Evolutionary conservation across 345 rosid species (phyloP), one percentile per base, ranked within the genome.

Genomic region (Cardamine occulta): DNA sequence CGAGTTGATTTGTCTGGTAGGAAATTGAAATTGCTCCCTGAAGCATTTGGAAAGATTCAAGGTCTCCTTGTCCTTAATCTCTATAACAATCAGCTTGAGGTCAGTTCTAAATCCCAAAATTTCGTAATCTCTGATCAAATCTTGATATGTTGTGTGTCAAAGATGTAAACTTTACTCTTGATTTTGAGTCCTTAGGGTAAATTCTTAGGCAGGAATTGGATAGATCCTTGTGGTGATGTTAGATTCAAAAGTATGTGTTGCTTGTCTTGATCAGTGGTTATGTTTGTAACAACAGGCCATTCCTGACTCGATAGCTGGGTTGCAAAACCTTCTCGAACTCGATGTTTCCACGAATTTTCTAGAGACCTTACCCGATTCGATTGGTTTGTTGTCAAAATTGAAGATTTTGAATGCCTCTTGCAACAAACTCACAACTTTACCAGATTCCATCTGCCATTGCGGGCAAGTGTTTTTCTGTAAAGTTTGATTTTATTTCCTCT

Each of bases 291-390:
- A 95, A 77, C 86, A 95, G 99, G 82, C 66, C 10, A 83, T 95
- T 72, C 98, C 98, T 47, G 97, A 95, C 72, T 92, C 99, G 5
- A 86, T 95, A 29, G 88, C 93, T 57, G 99, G 96, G n/a, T 72
- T 92, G 52, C 82, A 79, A 64, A 84, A 74, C 74, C 93, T 95
- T 37, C 93, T 89, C 74, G 94, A 89, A 80, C 91, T 95, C 55
- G 82, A 86, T 65, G 79, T 86, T 58, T 82, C 91, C 66, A 90
- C 99, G 13, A 95, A 95, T 83, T 85, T 88, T 31, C 71, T 95
- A 55, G 85, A 79, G 78, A 78, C 80, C 2, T 82, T 95, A 32
- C 99, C 99, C 2, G 96, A 92, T 79, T 95, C 99, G 1, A 82
- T 95, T 59, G 98, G 97, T 39, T 79, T 89, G 77, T 70, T 95